Base-by-base conservation (phyloP, 2,329 filamentous ascomycete species). In the Aspergillus sp. region DNA sequence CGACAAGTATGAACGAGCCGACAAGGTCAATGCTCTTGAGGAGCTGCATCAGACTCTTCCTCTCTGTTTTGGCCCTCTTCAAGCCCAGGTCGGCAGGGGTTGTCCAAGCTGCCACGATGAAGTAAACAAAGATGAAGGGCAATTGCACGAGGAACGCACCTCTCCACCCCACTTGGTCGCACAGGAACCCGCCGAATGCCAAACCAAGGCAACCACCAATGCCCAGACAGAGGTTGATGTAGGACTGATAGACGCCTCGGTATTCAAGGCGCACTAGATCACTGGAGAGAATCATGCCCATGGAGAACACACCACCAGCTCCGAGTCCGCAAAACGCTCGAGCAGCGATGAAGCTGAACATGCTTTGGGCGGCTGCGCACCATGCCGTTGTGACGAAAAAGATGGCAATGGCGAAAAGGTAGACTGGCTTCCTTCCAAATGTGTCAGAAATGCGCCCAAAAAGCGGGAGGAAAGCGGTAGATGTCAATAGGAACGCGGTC, bases 401-500 rank as follows among this genome's bases (percentile, higher is more conserved):
- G 42, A 91, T 76, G 4, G 76, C 68, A 56, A 90, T 81, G 0
- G 85, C 83, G 39, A 84, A 81, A 3, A 92, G 74, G 66, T 90
- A 92, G 0, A 90, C 81, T 19, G 83, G 81, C 65, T 88, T 90
- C 48, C 90, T 81, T 10, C 90, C 90, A 60, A 92, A 77, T 0
- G 88, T 87, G 74, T 94, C 90, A 1, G 89, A 92, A 1, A 92
- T 73, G 2, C 90, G 84, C 3, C 90, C 90, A 64, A 91, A 85
- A 1, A 94, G 77, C 0, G 91, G 90, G 74, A 92, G 88, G 59
- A 91, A 88, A 23, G 88, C 86, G 1, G 90, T 92, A 3, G 86
- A 90, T 0, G 90, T 92, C 39, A 95, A 81, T 38, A 94, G 76
- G 65, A 92, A 94, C 0, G 89, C 86, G 0, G 90, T 94, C 1